Base-by-base conservation (phyloP, 139 green algal genomes). In the Marvania coccoides region DNA sequence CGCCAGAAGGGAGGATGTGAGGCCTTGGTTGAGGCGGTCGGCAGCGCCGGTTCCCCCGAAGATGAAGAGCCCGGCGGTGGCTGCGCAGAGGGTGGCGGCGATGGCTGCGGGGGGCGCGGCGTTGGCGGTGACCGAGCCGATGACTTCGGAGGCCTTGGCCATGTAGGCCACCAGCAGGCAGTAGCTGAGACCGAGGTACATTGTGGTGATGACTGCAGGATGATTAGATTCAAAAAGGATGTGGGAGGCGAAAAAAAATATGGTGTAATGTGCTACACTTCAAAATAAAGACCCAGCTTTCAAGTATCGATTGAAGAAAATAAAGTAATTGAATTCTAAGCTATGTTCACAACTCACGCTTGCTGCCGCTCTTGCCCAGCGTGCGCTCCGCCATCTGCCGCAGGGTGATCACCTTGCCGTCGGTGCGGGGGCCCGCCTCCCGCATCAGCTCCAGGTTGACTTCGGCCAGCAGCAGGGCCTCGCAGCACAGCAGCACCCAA, bases 381-480 rank as follows among this genome's bases (percentile, higher is more conserved):
- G 82, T 87, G 19, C 38, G 33, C 60, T 66, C 69, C 12, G 83
- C 82, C 83, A 90, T 90, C 15, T 84, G 61, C 1, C 68, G 53
- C 34, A 90, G 58, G 4, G 81, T 80, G 14, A 88, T 54, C 9
- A 85, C 71, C 46, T 71, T 69, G 15, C 54, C 12, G 58, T 39
- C 24, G 55, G 28, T 15, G 13, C 9, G 13, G 26, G 9, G 29
- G 19, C 19, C 19, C 6, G 10, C 40, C 24, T 34, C 38, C 59
- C 40, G 53, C 30, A 3, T 51, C 19, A 38, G 39, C 33, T 26
- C 33, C 24, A 91, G 45, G 61, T 89, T 90, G 5, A 92, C 83
- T 59, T 92, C 85, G 0, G 83, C 85, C 1, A 92, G 67, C 5
- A 89, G 61, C n/a, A 92, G 59, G 0, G 85, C 82, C 54, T 88